These are phyloP conservation scores for Botrytis medusae DNA, from an alignment of 2,329 filamentous ascomycete species.

Conservation along the genomic window DNA sequence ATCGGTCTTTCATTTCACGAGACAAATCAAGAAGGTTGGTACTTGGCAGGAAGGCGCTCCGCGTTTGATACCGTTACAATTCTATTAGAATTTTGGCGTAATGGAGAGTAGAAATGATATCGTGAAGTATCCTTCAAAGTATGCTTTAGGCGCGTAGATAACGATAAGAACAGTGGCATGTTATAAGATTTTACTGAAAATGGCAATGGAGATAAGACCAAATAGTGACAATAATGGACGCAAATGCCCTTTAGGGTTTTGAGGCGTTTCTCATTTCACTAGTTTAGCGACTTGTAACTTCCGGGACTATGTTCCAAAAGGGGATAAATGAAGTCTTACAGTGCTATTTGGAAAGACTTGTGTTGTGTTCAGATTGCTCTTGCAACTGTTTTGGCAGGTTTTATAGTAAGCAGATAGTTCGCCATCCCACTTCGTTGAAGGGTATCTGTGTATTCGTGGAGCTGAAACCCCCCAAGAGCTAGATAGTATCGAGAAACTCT, in stretches of 20 bases:
- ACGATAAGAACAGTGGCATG: not conserved
- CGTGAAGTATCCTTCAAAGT: not conserved
- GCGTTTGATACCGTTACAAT: accelerated
- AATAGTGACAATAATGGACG: not conserved
- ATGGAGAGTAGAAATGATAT: not conserved
- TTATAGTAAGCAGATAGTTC: not conserved
- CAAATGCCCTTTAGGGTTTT: not conserved
- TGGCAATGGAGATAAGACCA: not conserved
- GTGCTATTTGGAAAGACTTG: accelerated
- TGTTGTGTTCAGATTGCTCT: not conserved
- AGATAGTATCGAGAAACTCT: not conserved
- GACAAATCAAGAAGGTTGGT: not conserved
- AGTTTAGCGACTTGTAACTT: accelerated
- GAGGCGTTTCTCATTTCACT: not conserved
- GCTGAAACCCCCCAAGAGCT: too few relatives aligned
- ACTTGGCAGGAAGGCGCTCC: too few relatives aligned
- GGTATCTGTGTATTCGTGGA: not conserved
- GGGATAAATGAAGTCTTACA: not conserved
- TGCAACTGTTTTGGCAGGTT: not conserved
- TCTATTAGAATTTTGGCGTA: not conserved
- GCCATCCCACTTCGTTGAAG: not conserved
- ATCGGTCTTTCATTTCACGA: not conserved
- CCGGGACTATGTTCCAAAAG: not conserved
- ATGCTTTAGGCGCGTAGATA: accelerated
- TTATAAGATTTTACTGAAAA: not conserved